A percentile compares a stretch with the other conserved stretches of the same genome.
phyloP scores from a whole-genome alignment of 1,284 basidiomycete genomes.

The Dichomitus squalens region DNA sequence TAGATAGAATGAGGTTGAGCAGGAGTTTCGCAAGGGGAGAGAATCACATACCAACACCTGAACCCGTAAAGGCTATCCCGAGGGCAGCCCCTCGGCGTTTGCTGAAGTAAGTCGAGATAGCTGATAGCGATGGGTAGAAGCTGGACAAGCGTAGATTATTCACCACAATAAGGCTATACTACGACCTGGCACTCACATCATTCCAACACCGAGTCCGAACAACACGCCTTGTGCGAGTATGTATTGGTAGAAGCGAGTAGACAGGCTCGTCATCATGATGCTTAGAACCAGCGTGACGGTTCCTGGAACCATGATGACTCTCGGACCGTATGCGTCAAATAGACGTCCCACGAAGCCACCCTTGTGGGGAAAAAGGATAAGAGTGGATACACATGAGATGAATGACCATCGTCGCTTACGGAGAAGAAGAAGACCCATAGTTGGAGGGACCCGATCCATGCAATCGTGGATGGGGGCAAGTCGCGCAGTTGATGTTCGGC shows the following conservation, averaged over 20 bases:
- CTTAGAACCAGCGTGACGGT: conserved; percentile 26
- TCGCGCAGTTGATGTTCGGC: conserved; percentile 36
- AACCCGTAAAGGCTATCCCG: conserved; percentile 44
- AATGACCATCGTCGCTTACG: conserved; percentile 25
- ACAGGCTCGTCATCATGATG: conserved; percentile 38
- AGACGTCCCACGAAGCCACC: conserved; percentile 22
- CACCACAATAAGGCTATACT: conserved; percentile 11
- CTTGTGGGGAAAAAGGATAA: not conserved
- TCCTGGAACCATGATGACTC: conserved; percentile 24
- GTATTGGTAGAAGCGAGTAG: conserved; percentile 58
- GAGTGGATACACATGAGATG: not conserved
- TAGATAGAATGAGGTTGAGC: not conserved
- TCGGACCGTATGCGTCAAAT: conserved; percentile 28
- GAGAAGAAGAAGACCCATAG: conserved; percentile 37
- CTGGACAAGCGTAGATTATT: conserved; percentile 29
- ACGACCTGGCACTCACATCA: conserved; percentile 14
- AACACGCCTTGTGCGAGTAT: conserved; percentile 58
- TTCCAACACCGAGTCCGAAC: conserved; percentile 18
- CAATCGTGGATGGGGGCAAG: conserved; percentile 38
- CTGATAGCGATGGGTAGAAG: conserved; percentile 43
- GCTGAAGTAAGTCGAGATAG: conserved; percentile 44
- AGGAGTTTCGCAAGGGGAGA: not conserved
- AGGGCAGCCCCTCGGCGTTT: conserved; percentile 54
- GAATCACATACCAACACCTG: conserved; percentile 19
- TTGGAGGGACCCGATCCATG: conserved; percentile 47